Base-by-base conservation (phyloP, 2,329 filamentous ascomycete species). In the Chaetomium olivaceum region DNA sequence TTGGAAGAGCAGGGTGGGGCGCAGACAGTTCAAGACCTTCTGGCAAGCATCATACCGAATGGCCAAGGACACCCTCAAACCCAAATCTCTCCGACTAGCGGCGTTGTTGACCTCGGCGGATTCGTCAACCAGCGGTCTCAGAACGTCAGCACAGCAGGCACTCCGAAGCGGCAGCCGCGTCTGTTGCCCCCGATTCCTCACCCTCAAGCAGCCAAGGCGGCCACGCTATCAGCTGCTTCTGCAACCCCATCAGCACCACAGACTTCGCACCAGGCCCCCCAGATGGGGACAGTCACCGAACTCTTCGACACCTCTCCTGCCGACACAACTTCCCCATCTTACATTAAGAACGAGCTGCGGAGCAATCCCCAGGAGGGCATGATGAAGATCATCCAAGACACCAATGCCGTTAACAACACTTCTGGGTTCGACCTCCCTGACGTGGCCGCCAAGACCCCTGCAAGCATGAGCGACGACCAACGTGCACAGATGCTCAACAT, bases 21-120 rank as follows among this genome's bases (percentile, higher is more conserved):
- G 1, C 87, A 91, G 74, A 94, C 91, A 67, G 85, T 98, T 51
- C 88, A 91, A 63, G 93, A 96, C 71, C 89, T 97, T 74, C 91
- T 98, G 74, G 87, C 89, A 4, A 89, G 88, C 70, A 86, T 91
- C 65, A 89, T 95, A 64, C 87, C 90, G 4, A 80, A 77, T 39
- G 59, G 65, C 21, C 71, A 73, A 39, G 81, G 58, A 4, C 72
- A 73, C 39, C 57, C 51, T 12, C 69, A 67, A 33, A 55, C 77
- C 43, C 82, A 84, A 72, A 81, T 83, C 52, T 80, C 80, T 4
- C 82, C 80, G 8, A 81, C 84, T 65, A 85, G 85, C 29, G 87
- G 79, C 64, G 83, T 89, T 8, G 84, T 89, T 39, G 86, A 89
- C 66, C 78, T 89, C 16, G 85, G 84, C 56, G 87, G 89, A 64